Percentiles rank a stretch among this genome's conserved stretches.
These are phyloP conservation scores for Leucoagaricus sp. DNA, from an alignment of 1,284 basidiomycete species.

Conservation along the genomic window DNA sequence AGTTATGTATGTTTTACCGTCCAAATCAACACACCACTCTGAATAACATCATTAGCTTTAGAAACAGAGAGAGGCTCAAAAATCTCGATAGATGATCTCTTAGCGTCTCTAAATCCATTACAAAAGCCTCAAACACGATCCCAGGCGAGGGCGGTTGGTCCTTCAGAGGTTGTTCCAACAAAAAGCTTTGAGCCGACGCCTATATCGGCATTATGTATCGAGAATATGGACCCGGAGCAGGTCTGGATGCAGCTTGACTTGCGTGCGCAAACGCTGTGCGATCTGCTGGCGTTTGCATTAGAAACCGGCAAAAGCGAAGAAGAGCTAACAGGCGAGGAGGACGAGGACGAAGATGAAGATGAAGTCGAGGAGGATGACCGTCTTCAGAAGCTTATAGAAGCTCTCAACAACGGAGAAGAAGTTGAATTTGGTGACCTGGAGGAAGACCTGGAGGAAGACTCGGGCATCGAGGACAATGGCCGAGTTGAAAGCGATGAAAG, in stretches of 20 bases:
- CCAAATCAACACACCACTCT: neutral
- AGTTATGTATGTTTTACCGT: slow-evolving; percentile 60
- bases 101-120: slow-evolving; percentile 64
- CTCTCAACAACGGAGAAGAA: slow-evolving; percentile 26
- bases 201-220: slow-evolving; percentile 71
- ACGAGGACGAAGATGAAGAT: slow-evolving; percentile 22
- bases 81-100: slow-evolving; percentile 65
- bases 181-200: slow-evolving; percentile 68
- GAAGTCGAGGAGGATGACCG: slow-evolving; percentile 23
- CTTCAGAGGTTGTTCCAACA: slow-evolving; percentile 38
- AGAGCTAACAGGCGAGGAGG: slow-evolving; percentile 28
- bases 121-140: slow-evolving; percentile 74
- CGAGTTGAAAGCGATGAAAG: slow-evolving; percentile 29
- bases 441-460: slow-evolving; percentile 33
- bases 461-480: slow-evolving; percentile 20
- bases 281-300: slow-evolving; percentile 59
- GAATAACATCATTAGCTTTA: slow-evolving; percentile 45
- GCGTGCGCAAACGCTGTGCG: slow-evolving; percentile 65
- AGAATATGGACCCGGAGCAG: slow-evolving; percentile 88
- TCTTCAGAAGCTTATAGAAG: slow-evolving; percentile 24
- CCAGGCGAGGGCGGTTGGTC: slow-evolving; percentile 42
- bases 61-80: slow-evolving; percentile 65
- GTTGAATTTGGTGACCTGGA: slow-evolving; percentile 27
- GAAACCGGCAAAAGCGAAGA: slow-evolving; percentile 41
- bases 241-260: slow-evolving; percentile 94